Conservation (phyloP, 2,329 filamentous ascomycete species). For the Shiraia bambusicola region DNA sequence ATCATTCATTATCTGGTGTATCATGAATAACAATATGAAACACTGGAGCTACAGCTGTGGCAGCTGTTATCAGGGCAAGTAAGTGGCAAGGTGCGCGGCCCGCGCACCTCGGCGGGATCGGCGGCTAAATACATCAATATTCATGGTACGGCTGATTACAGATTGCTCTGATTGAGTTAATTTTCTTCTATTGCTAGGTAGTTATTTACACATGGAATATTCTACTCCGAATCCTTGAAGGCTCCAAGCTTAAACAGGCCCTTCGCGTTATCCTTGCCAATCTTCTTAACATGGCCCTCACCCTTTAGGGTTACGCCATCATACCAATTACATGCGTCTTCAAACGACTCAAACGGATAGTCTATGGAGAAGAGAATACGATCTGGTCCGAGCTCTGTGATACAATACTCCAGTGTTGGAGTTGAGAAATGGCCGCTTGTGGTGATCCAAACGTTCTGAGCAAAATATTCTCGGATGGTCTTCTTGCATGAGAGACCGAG, state of each 20-base stretch:
- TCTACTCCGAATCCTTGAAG: constrained; percentile 22
- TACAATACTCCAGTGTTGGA: constrained; percentile 53
- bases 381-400: constrained; percentile 53
- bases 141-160: too few relatives aligned
- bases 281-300: constrained; percentile 41
- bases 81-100: too few relatives aligned
- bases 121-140: too few relatives aligned
- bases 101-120: too few relatives aligned
- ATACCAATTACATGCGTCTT: constrained; percentile 49
- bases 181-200: too few relatives aligned
- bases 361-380: constrained; percentile 57
- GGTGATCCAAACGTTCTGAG: constrained; percentile 59
- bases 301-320: constrained; percentile 44
- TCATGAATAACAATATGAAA: too few relatives aligned
- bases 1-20: too few relatives aligned
- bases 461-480: constrained; percentile 55
- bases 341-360: constrained; percentile 53
- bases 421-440: constrained; percentile 60
- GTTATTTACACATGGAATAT: too few relatives aligned
- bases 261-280: constrained; percentile 52
- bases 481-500: constrained; percentile 51
- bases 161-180: too few relatives aligned
- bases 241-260: constrained; percentile 39
- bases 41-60: too few relatives aligned
- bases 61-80: too few relatives aligned